These are phyloP conservation scores for Tetraselmis striata DNA, from an alignment of 139 green algal species.

Conservation along the genomic window DNA sequence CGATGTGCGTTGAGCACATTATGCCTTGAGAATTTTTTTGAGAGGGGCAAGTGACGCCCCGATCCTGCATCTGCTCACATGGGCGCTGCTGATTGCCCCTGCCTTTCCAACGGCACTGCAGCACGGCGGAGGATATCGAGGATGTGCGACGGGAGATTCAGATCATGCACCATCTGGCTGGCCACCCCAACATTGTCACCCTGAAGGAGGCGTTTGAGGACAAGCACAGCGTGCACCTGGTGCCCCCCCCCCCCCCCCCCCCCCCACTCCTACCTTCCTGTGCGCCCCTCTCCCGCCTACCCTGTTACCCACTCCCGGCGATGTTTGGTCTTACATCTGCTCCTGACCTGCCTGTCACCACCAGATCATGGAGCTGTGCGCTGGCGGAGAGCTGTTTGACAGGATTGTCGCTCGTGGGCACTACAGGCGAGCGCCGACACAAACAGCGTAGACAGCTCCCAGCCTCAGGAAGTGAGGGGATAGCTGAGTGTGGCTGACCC, in stretches of 20 bases:
- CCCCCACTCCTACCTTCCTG: too few relatives aligned
- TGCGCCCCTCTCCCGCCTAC: too few relatives aligned
- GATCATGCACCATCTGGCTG: conserved; percentile 57
- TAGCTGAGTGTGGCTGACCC: too few relatives aligned
- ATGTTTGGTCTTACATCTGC: too few relatives aligned
- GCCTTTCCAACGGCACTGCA: conserved; percentile 5
- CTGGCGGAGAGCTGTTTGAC: conserved; percentile 96
- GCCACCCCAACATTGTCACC: conserved; percentile 73
- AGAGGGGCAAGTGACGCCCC: background rate
- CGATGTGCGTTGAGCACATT: background rate
- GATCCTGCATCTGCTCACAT: too few relatives aligned
- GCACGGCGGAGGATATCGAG: conserved; percentile 64
- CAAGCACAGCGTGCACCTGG: conserved; percentile 65
- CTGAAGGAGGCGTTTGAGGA: conserved; percentile 75
- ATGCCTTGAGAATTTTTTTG: background rate
- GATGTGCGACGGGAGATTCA: conserved; percentile 73
- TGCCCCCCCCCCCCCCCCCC: background rate
- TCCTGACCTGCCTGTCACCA: too few relatives aligned
- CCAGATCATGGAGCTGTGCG: conserved; percentile 78
- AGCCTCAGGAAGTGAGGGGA: too few relatives aligned
- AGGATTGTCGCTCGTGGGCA: conserved; percentile 84
- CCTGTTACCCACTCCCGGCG: too few relatives aligned
- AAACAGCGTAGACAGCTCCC: too few relatives aligned
- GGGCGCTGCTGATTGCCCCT: too few relatives aligned
- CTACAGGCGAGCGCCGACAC: conserved; percentile 39